Base-by-base conservation (phyloP, 495 filamentous ascomycete genomes). In the Penicillium silybi region DNA sequence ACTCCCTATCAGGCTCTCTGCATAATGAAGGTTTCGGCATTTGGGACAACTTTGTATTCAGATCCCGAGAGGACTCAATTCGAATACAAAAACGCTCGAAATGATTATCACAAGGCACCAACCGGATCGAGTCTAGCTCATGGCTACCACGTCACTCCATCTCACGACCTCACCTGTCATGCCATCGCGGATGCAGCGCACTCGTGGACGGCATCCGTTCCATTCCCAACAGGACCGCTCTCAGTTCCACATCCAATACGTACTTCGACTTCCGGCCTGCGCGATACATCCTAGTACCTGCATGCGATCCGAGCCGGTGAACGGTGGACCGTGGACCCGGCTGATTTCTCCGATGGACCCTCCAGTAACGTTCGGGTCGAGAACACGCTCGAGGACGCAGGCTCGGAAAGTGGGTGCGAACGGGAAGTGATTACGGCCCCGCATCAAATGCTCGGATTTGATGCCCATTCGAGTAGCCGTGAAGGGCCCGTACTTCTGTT, bases 301-400 rank as follows among this genome's bases (percentile, higher is more conserved):
- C 63, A 66, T 61, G 54, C 63, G 63, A 66, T 61, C 63, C 63
- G 63, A 66, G 44, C 63, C 63, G 63, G 55, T 66, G 63, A 66
- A 66, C 63, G 63, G 47, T 63, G 59, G 54, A 54, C 60, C 47
- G 60, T 61, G 61, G 59, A 41, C 34, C 19, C 57, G 63, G 63
- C 39, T 53, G 47, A 56, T 55, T 29, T 66, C 58, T 59, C 63
- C 63, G 57, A n/a, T 39, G 2, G 26, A 19, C 35, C 23, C 11
- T 22, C 41, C 32, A n/a, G 29, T 49, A 2, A 20, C 13, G 7
- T 2, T 44, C 16, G n/a, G n/a, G n/a, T n/a, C n/a, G n/a, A n/a
- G n/a, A n/a, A n/a, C n/a, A n/a, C n/a, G n/a, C n/a, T n/a, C n/a
- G n/a, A n/a, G 8, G 34, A 25, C 20, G 29, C 18, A 3, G 18